phyloP scores from a whole-genome alignment of 805 yeast species.

The Wickerhamiella cacticola region DNA sequence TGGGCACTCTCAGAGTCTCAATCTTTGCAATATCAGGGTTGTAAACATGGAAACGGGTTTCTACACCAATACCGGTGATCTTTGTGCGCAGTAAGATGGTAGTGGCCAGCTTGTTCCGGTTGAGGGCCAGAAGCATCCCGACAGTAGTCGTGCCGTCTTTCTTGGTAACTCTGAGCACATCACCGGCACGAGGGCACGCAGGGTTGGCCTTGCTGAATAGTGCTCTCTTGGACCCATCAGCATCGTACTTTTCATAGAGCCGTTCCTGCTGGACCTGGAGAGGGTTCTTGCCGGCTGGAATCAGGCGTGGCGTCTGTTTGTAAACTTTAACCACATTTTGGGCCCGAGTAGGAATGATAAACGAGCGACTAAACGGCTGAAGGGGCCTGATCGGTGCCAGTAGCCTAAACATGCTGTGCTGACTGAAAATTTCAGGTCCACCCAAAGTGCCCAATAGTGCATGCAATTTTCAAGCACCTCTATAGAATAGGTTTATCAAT shows the following conservation, averaged over 20 bases:
- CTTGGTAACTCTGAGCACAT: slow-evolving; percentile 63
- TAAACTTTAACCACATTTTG: slow-evolving; percentile 28
- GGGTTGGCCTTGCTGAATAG: slow-evolving; percentile 38
- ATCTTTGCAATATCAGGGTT: slow-evolving; percentile 67
- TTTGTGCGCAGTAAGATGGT: slow-evolving; percentile 75
- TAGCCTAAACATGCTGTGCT: slow-evolving; percentile 3
- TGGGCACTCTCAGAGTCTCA: slow-evolving; percentile 66
- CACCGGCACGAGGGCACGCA: slow-evolving; percentile 61
- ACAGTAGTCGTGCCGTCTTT: slow-evolving; percentile 46
- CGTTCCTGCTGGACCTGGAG: slow-evolving; percentile 39
- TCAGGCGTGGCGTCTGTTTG: slow-evolving; percentile 26
- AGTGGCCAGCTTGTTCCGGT: slow-evolving; percentile 59
- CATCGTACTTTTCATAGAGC: slow-evolving; percentile 52
- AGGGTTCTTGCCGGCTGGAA: slow-evolving; percentile 27
- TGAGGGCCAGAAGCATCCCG: slow-evolving; percentile 71
- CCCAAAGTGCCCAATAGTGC: too few relatives aligned
- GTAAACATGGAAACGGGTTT: slow-evolving; percentile 65
- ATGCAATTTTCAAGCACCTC: too few relatives aligned
- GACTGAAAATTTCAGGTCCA: too few relatives aligned
- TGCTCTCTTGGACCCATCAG: slow-evolving; percentile 52
- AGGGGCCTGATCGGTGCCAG: not conserved
- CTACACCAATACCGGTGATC: slow-evolving; percentile 73
- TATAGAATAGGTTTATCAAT: too few relatives aligned
- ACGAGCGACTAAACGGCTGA: slow-evolving; percentile 13
- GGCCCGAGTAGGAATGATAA: slow-evolving; percentile 35